phyloP scores from a whole-genome alignment of 495 filamentous ascomycete genomes.

The Aspergillus mulundensis region DNA sequence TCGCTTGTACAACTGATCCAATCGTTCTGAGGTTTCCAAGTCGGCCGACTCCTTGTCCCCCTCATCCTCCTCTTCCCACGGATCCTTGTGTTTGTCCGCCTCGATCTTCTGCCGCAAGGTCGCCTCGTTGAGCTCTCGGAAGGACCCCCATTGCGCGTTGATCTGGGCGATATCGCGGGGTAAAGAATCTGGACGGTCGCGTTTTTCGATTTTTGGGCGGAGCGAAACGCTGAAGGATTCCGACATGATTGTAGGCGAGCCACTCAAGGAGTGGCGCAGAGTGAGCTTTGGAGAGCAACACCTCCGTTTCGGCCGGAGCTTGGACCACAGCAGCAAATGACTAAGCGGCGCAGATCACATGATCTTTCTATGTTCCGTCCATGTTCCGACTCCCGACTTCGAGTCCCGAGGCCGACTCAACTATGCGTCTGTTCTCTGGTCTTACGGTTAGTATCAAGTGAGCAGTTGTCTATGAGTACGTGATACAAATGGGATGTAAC shows the following conservation, averaged over 20 bases:
- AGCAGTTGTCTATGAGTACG: too few relatives aligned
- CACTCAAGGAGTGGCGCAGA: slow-evolving; percentile 7
- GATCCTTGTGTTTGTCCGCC: slow-evolving; percentile 41
- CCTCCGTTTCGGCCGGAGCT: not conserved
- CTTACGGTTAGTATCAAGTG: too few relatives aligned
- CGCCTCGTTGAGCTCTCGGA: slow-evolving; percentile 63
- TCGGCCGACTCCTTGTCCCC: slow-evolving; percentile 27
- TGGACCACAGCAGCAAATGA: not conserved
- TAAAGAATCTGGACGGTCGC: slow-evolving; percentile 55
- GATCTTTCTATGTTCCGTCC: too few relatives aligned
- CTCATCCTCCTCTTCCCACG: slow-evolving; percentile 33
- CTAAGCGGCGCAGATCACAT: too few relatives aligned
- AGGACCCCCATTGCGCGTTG: slow-evolving; percentile 68
- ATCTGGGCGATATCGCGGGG: slow-evolving; percentile 71
- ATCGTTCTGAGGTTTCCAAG: slow-evolving; percentile 34
- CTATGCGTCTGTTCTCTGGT: too few relatives aligned
- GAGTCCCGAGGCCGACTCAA: too few relatives aligned
- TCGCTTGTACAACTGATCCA: slow-evolving; percentile 41
- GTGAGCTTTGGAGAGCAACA: not conserved
- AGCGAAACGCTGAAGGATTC: slow-evolving; percentile 60
- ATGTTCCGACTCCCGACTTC: too few relatives aligned
- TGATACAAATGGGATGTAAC: too few relatives aligned
- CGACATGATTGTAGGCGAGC: slow-evolving; percentile 28
- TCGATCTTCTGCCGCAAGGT: slow-evolving; percentile 57
- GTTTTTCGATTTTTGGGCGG: slow-evolving; percentile 53